Conservation (phyloP, 345 rosid species). For the Eucalyptus sp. region DNA sequence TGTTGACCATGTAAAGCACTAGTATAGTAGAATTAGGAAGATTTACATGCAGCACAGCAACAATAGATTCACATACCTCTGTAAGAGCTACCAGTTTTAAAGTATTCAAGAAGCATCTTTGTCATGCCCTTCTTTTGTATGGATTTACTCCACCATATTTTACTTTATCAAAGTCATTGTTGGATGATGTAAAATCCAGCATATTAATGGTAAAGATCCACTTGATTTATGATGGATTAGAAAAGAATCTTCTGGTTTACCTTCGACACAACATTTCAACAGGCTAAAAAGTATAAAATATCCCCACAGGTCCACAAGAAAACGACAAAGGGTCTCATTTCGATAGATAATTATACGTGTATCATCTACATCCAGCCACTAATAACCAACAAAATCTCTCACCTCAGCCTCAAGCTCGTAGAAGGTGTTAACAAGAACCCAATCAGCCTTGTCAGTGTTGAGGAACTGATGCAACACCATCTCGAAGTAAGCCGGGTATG, state of each 20-base stretch:
- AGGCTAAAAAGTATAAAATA: background rate
- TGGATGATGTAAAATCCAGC: background rate
- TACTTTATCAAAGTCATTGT: background rate
- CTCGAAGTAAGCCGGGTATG: slow-evolving; percentile 40
- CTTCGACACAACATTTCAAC: background rate
- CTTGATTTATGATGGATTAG: background rate
- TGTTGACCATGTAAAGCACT: background rate
- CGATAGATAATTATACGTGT: background rate
- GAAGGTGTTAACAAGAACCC: slow-evolving; percentile 34
- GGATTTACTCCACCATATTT: background rate
- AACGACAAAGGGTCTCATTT: background rate
- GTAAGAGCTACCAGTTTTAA: background rate
- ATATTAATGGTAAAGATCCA: accelerated
- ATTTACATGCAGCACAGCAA: background rate
- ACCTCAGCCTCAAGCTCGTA: slow-evolving; percentile 40
- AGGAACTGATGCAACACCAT: slow-evolving; percentile 40
- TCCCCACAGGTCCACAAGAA: background rate
- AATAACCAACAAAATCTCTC: background rate
- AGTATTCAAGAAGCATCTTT: background rate
- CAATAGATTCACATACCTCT: background rate
- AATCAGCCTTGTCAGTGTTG: slow-evolving; percentile 30
- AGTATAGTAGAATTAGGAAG: background rate
- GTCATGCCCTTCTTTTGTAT: background rate
- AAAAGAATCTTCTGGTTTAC: background rate
- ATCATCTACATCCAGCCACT: accelerated